Conservation (phyloP, 208 protist species). For the Angomonas ambiguus region DNA sequence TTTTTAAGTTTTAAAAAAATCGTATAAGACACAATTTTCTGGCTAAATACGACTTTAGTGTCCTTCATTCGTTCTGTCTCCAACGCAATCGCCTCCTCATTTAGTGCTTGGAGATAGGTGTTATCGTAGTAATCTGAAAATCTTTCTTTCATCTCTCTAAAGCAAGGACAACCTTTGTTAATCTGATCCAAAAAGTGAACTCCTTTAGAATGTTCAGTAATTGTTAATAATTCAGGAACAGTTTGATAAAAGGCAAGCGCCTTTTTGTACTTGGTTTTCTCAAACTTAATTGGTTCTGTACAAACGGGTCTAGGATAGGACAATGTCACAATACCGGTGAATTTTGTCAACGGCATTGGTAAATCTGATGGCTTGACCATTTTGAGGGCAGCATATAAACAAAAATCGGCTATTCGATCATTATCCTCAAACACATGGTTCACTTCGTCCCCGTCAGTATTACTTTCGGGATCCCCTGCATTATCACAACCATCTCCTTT, state of each 20-base stretch:
- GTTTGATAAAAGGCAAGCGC: conserved; percentile 39
- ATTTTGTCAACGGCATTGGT: conserved; percentile 57
- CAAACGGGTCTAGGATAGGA: conserved; percentile 42
- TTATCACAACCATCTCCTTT: not conserved
- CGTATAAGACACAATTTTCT: conserved; percentile 29
- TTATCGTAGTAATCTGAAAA: conserved; percentile 38
- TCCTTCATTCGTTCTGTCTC: conserved; percentile 31
- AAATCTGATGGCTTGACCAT: conserved; percentile 28
- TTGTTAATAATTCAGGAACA: conserved; percentile 33
- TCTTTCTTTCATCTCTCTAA: conserved; percentile 31
- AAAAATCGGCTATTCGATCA: conserved; percentile 49
- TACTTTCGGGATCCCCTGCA: not conserved
- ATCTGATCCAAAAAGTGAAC: conserved; percentile 32
- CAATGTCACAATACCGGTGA: conserved; percentile 41
- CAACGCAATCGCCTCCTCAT: conserved; percentile 26
- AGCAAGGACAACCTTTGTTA: conserved; percentile 37
- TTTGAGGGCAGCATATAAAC: conserved; percentile 48
- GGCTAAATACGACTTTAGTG: conserved; percentile 31
- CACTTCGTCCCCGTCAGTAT: not conserved
- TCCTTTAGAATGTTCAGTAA: conserved; percentile 41
- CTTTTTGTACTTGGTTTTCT: conserved; percentile 68
- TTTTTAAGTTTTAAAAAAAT: conserved; percentile 11
- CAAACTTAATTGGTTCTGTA: conserved; percentile 44
- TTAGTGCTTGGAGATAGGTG: conserved; percentile 32
- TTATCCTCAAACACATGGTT: conserved; percentile 17